Conservation (phyloP, 495 filamentous ascomycete genomes). For the Sordaria brevicollis region DNA sequence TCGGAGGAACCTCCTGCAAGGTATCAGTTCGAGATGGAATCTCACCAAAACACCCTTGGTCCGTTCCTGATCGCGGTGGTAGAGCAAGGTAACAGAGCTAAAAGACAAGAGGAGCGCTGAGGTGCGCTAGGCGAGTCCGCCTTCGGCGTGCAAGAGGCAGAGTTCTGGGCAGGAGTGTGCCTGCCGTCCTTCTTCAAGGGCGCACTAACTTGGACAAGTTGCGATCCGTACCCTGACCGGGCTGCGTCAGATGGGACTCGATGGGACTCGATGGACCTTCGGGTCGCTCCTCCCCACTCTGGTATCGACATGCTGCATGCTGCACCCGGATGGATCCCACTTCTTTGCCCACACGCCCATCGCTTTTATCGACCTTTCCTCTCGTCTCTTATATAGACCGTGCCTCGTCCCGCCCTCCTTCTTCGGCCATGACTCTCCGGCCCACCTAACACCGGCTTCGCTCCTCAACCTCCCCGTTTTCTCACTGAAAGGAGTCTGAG, state of each 20-base stretch:
- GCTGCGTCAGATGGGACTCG: neutral
- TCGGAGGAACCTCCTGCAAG: neutral
- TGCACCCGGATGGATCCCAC: neutral
- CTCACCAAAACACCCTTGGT: neutral
- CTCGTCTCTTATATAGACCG: constrained; percentile 5
- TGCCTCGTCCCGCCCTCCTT: constrained; percentile 4
- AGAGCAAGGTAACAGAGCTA: neutral
- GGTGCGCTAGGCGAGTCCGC: neutral
- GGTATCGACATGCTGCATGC: neutral
- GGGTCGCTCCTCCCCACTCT: constrained; percentile 12
- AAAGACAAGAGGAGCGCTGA: neutral
- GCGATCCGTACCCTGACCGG: neutral
- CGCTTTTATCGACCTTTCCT: constrained; percentile 4
- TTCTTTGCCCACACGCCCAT: neutral
- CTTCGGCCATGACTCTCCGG: neutral
- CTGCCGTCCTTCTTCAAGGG: neutral
- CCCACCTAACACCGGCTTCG: neutral
- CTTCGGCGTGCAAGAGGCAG: neutral
- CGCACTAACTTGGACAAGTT: neutral
- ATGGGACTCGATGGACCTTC: neutral
- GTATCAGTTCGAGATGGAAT: neutral
- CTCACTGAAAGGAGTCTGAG: neutral
- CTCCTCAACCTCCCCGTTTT: neutral
- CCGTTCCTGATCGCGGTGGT: neutral
- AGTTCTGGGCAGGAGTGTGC: neutral